Evolutionary conservation across 2,329 filamentous ascomycete species (phyloP).

Genomic region (Penicillium sp.): DNA sequence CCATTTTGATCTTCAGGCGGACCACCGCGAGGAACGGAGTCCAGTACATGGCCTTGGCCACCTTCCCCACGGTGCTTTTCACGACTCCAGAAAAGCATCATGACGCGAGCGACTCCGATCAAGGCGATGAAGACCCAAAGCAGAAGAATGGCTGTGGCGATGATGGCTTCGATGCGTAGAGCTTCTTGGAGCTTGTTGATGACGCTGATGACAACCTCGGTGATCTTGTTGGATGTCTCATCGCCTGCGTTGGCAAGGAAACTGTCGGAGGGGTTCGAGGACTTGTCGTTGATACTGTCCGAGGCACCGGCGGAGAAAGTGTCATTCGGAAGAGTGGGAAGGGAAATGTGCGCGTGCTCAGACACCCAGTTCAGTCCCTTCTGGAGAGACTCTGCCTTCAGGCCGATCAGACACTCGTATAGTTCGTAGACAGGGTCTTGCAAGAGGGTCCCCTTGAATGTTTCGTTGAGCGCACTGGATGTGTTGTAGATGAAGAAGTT

Average conservation of each 20-base stretch:
- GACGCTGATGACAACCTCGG: slow-evolving; percentile 71
- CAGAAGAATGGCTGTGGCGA: slow-evolving; percentile 72
- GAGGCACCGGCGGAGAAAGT: slow-evolving; percentile 81
- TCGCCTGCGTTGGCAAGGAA: slow-evolving; percentile 78
- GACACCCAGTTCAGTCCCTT: slow-evolving; percentile 92
- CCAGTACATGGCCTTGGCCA: slow-evolving; percentile 42
- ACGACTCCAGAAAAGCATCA: slow-evolving; percentile 60
- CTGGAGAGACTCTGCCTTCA: slow-evolving; percentile 84
- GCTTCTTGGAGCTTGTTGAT: slow-evolving; percentile 66
- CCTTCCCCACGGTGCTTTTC: slow-evolving; percentile 65
- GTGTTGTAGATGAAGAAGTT: slow-evolving; percentile 80
- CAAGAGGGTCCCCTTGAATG: slow-evolving; percentile 81
- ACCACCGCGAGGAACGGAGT: slow-evolving; percentile 9
- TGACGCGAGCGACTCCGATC: slow-evolving; percentile 69
- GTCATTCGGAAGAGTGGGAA: slow-evolving; percentile 76
- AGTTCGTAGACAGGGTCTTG: slow-evolving; percentile 77
- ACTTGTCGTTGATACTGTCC: slow-evolving; percentile 49
- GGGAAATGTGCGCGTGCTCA: slow-evolving; percentile 78
- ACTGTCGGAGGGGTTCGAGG: slow-evolving; percentile 59
- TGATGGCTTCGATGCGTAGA: slow-evolving; percentile 76
- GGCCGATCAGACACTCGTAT: slow-evolving; percentile 80
- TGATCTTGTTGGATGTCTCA: slow-evolving; percentile 78
- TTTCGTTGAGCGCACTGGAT: slow-evolving; percentile 69
- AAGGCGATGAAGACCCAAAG: slow-evolving; percentile 79
- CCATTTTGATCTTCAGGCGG: slow-evolving; percentile 23